These are phyloP conservation scores for Aspergillus sp. DNA, from an alignment of 2,329 filamentous ascomycete genomes.

Conservation along the genomic window DNA sequence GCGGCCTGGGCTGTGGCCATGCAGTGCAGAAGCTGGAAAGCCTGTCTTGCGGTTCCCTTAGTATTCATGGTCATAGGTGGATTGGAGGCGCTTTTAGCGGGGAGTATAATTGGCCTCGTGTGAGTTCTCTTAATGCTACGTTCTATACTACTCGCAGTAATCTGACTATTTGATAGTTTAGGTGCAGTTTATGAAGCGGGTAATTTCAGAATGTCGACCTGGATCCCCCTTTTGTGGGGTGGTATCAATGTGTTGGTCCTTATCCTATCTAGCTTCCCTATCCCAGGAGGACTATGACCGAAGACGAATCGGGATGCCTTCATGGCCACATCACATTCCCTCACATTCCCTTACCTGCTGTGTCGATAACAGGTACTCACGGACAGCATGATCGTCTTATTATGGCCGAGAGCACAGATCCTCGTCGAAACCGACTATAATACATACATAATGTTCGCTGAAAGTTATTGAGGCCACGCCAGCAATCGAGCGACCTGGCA, in stretches of 20 bases:
- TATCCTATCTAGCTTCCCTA: constrained; percentile 87
- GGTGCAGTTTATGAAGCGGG: constrained; percentile 80
- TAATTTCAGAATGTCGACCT: constrained; percentile 88
- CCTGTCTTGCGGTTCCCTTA: constrained; percentile 71
- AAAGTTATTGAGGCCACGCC: constrained; percentile 11
- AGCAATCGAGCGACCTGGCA: constrained; percentile 28
- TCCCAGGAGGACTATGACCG: constrained; percentile 77
- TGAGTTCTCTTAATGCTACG: constrained; percentile 48
- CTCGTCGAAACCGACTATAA: constrained; percentile 1
- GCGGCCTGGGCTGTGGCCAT: constrained; percentile 71
- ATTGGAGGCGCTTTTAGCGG: constrained; percentile 75
- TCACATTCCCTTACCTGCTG: no score
- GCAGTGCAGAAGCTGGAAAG: constrained; percentile 56
- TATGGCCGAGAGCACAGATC: neutral
- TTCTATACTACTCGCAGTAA: neutral
- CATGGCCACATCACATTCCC: neutral
- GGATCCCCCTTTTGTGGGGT: constrained; percentile 89
- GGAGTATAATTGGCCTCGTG: constrained; percentile 79
- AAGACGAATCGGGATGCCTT: neutral
- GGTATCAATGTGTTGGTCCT: constrained; percentile 80
- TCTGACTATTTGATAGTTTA: constrained; percentile 54
- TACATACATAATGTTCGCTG: constrained; percentile 8
- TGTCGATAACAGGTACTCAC: neutral
- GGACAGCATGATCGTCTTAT: neutral
- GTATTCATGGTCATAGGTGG: constrained; percentile 72